Conservation (phyloP, 805 yeast genomes). For the Yarrowia deformans region DNA sequence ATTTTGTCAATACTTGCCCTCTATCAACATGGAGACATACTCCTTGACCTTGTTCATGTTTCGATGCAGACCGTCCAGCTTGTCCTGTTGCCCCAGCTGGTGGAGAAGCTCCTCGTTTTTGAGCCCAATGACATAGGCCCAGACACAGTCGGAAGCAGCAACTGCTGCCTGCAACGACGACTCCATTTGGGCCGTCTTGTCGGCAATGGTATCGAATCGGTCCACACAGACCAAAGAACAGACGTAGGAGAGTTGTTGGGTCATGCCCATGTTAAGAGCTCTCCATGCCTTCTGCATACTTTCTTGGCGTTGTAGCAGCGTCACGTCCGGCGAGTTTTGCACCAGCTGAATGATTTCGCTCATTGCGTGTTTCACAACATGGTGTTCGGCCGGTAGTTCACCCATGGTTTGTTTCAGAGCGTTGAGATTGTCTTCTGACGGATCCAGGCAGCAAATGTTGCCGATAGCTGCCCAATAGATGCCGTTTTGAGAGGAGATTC, state of each 20-base stretch:
- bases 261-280: slow-evolving; percentile 34
- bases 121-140: slow-evolving; percentile 35
- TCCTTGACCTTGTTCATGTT: slow-evolving; percentile 36
- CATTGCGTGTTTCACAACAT: slow-evolving; percentile 17
- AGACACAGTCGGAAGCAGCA: slow-evolving; percentile 18
- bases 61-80: slow-evolving; percentile 17
- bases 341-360: slow-evolving; percentile 18
- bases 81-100: slow-evolving; percentile 30
- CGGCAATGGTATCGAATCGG: slow-evolving; percentile 33
- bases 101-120: slow-evolving; percentile 11
- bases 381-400: slow-evolving; percentile 5
- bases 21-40: slow-evolving; percentile 28
- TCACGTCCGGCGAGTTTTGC: not conserved
- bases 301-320: slow-evolving; percentile 10
- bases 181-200: slow-evolving; percentile 17
- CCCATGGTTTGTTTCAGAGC: not conserved
- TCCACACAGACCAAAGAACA: slow-evolving; percentile 28
- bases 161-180: slow-evolving; percentile 29
- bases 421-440: slow-evolving; percentile 9
- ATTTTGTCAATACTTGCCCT: slow-evolving; percentile 9
- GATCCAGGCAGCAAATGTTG: slow-evolving; percentile 33
- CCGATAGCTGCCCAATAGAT: slow-evolving; percentile 11
- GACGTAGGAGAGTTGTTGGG: slow-evolving; percentile 31
- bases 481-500: not conserved
- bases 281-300: slow-evolving; percentile 25